Evolutionary conservation across 1,139 yeast genomes (phyloP).

Genomic region (Pichia sp.): DNA sequence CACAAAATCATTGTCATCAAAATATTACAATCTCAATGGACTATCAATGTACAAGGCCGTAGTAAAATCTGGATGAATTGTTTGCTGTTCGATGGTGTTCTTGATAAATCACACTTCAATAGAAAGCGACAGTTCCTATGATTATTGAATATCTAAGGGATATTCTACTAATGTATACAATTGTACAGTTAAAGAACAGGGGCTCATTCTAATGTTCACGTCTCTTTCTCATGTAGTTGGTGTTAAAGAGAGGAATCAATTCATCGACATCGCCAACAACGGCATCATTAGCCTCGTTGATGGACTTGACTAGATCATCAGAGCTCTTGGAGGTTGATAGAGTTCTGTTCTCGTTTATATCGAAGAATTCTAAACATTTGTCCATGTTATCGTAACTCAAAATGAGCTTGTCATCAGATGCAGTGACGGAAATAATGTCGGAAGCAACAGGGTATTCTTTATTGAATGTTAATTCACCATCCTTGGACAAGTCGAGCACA

Average conservation of each 20-base stretch:
- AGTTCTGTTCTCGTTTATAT: slow-evolving; percentile 29
- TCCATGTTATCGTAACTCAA: slow-evolving; percentile 28
- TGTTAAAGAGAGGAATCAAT: slow-evolving; percentile 57
- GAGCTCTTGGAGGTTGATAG: slow-evolving; percentile 29
- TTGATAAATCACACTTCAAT: slow-evolving; percentile 20
- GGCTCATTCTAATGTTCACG: slow-evolving; percentile 78
- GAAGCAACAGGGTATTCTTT: slow-evolving; percentile 26
- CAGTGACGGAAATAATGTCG: slow-evolving; percentile 20
- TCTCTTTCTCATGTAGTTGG: slow-evolving; percentile 67
- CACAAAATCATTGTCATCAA: slow-evolving; percentile 24
- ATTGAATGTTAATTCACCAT: slow-evolving; percentile 27
- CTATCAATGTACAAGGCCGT: slow-evolving; percentile 16
- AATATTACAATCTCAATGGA: slow-evolving; percentile 26
- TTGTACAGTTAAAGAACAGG: no score
- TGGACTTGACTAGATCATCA: slow-evolving; percentile 10
- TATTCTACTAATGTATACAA: no score
- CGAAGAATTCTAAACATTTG: slow-evolving; percentile 39
- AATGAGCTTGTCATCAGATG: slow-evolving; percentile 17
- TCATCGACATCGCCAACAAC: slow-evolving; percentile 31
- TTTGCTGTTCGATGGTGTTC: slow-evolving; percentile 22
- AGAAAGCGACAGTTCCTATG: slow-evolving; percentile 18
- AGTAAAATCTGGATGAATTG: slow-evolving; percentile 23
- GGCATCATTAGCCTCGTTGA: slow-evolving; percentile 18
- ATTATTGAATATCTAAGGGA: neutral
- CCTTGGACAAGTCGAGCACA: slow-evolving; percentile 18